Evolutionary conservation across 768 basidiomycete species (phyloP).

Genomic region (Saitozyma sp.): DNA sequence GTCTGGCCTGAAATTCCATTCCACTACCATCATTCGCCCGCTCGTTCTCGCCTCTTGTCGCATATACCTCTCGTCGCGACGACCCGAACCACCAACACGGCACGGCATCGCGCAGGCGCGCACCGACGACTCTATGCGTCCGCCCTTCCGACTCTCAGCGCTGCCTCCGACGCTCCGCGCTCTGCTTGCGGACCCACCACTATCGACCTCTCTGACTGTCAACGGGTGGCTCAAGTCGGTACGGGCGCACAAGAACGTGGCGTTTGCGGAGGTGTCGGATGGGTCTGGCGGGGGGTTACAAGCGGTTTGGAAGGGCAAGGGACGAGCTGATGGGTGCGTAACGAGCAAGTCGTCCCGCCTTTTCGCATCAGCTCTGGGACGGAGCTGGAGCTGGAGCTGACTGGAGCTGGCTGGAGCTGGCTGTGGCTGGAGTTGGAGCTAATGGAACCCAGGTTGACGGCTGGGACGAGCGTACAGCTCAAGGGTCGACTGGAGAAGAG

Average conservation of each 20-base stretch:
- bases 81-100: too few relatives aligned
- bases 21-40: too few relatives aligned
- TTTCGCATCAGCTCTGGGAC: neutral
- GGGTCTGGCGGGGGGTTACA: conserved; percentile 73
- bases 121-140: too few relatives aligned
- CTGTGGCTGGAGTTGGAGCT: neutral
- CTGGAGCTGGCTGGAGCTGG: too few relatives aligned
- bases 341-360: neutral
- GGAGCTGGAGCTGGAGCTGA: too few relatives aligned
- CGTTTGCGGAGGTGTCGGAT: conserved; percentile 75
- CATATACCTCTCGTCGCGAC: too few relatives aligned
- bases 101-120: too few relatives aligned
- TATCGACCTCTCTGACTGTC: conserved; percentile 46
- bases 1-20: too few relatives aligned
- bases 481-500: conserved; percentile 58
- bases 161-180: conserved; percentile 16
- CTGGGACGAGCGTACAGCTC: conserved; percentile 62
- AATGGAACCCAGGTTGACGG: conserved; percentile 55
- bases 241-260: conserved; percentile 80
- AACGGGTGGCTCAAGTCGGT: conserved; percentile 86
- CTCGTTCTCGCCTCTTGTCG: too few relatives aligned
- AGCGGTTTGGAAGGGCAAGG: conserved; percentile 65
- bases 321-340: conserved; percentile 47
- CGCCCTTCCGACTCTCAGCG: neutral
- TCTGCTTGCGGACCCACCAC: conserved; percentile 1